Evolutionary conservation across 2,329 filamentous ascomycete species (phyloP), one percentile per base, ranked within the genome.

Genomic region (Diaporthe amygdali): DNA sequence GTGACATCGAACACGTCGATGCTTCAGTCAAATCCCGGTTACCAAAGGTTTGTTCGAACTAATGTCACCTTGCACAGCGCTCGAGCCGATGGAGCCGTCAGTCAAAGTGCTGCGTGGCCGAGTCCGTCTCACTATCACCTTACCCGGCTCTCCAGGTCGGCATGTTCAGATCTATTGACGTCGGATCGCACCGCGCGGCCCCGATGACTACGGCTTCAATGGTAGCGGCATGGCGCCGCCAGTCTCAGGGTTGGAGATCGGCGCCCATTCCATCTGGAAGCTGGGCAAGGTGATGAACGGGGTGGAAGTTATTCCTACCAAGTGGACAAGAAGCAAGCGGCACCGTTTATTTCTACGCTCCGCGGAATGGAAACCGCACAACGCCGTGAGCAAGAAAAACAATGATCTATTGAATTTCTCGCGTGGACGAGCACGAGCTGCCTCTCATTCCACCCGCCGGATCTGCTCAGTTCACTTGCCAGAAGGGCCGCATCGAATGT

Each of bases 171-270:
- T 30, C 52, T 37, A 22, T 20, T 59, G 52, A 54, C 41, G 49
- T 41, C 32, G 66, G 66, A 27, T 34, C 41, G 34, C 32, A 15
- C 22, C 6, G 32, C 52, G 37, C 37, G 37, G 10, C 10, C 37
- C 37, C 30, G 20, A 15, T 15, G 34, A 44, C 25, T 41, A 68
- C 66, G 64, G 39, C 66, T 59, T 68, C 66, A 68, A 51, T 68
- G 52, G 52, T 68, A 27, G 52, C 66, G 46, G 66, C 66, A 56
- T 59, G 66, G 66, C 66, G 66, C 66, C 66, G 66, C 66, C 66
- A 49, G 52, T 59, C 66, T 59, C 66, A 68, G 46, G 17, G 34
- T 30, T 39, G 66, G 55, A 49, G 25, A 59, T 59, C 59, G 44
- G 41, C 44, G n/a, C 27, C 49, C 27, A 44, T 49, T 44, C n/a